phyloP scores from a whole-genome alignment of 352 stramenopile genomes.

The Globisporangium okanoganense region DNA sequence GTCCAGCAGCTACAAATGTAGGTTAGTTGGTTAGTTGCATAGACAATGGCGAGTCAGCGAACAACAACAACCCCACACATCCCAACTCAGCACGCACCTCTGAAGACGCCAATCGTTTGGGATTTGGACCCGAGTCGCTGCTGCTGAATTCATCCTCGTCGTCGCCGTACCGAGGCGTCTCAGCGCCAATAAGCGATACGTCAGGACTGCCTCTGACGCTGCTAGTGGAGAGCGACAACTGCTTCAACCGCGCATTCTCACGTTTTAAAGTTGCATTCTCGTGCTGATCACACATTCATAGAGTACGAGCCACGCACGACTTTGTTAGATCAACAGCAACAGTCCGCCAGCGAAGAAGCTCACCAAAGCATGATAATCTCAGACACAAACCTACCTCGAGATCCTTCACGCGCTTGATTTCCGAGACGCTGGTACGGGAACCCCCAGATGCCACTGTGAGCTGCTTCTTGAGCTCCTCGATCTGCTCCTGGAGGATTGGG shows the following conservation, averaged over 20 bases:
- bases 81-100: slow-evolving; percentile 12
- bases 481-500: slow-evolving; percentile 68
- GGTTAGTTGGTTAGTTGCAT: no score
- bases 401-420: slow-evolving; percentile 31
- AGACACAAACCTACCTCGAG: slow-evolving; percentile 37
- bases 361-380: not conserved
- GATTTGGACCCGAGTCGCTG: not conserved
- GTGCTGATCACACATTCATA: slow-evolving; percentile 17
- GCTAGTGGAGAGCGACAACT: slow-evolving; percentile 28
- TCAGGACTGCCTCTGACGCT: slow-evolving; percentile 16
- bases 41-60: not conserved
- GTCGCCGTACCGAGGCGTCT: slow-evolving; percentile 1
- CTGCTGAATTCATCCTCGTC: not conserved
- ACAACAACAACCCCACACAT: no score
- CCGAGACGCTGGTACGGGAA: not conserved
- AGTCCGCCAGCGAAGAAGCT: not conserved
- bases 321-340: not conserved
- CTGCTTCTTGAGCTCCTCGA: slow-evolving; percentile 62
- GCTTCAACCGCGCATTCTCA: slow-evolving; percentile 39
- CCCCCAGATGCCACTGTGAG: slow-evolving; percentile 11
- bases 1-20: slow-evolving; percentile 60
- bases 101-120: slow-evolving; percentile 10
- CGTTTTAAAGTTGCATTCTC: slow-evolving; percentile 47
- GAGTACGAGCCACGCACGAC: not conserved
- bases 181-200: not conserved